A percentile compares a stretch with the other conserved stretches of the same genome.
Evolutionary conservation across 1,284 basidiomycete genomes (phyloP).

Genomic region (Hemileccinum hortonii): DNA sequence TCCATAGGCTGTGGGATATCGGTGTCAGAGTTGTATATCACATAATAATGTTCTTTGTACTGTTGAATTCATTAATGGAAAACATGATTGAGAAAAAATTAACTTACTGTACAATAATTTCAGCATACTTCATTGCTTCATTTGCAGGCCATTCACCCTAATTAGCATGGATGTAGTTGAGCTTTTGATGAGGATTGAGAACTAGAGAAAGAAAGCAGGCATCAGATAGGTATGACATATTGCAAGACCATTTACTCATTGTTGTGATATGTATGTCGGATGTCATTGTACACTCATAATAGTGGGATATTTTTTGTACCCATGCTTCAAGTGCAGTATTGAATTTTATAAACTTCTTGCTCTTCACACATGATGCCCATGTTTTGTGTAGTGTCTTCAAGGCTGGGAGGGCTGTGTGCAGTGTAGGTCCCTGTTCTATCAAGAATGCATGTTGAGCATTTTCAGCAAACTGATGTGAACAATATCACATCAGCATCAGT

Average conservation of each 20-base stretch:
- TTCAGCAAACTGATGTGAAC: constrained; percentile 8
- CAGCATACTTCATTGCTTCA: neutral
- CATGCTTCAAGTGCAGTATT: constrained; percentile 19
- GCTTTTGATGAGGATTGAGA: constrained; percentile 21
- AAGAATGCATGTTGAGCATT: constrained; percentile 15
- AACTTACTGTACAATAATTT: constrained; percentile 15
- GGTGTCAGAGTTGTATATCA: too few species aligned
- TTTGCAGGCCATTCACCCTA: constrained; percentile 17
- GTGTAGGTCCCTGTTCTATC: constrained; percentile 3
- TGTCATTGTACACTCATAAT: constrained; percentile 13
- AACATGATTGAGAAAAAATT: neutral
- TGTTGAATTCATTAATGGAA: neutral
- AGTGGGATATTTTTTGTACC: constrained; percentile 27
- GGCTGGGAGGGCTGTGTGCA: constrained; percentile 17
- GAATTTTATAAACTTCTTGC: constrained; percentile 22
- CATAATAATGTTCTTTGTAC: constrained; percentile 9
- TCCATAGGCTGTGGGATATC: too few species aligned
- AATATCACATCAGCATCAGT: too few species aligned
- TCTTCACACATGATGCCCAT: too few species aligned
- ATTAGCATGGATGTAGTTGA: constrained; percentile 15
- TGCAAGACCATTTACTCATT: constrained; percentile 25
- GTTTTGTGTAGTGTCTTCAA: constrained; percentile 15
- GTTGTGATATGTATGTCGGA: constrained; percentile 15
- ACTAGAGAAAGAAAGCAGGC: constrained; percentile 3
- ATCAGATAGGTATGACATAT: constrained; percentile 20